Evolutionary conservation across 1,284 basidiomycete species (phyloP), one percentile per base, ranked within the genome.

Genomic region (Hymenochaete sp.): DNA sequence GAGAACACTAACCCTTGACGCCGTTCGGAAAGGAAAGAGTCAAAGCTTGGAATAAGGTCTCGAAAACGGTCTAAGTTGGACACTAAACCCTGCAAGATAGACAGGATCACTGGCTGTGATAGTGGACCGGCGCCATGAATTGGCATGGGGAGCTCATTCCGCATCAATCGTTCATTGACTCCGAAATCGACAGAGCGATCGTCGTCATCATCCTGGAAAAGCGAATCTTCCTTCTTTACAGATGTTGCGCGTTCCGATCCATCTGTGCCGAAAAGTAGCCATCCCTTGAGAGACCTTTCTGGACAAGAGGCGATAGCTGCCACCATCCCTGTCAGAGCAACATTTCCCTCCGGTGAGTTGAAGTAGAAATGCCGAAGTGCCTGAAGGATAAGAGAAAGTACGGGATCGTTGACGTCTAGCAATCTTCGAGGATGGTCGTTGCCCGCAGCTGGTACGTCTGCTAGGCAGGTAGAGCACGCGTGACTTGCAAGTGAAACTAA

Each of bases 1-100:
- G 86, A 86, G 62, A 95, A 96, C 19, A 96, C 67, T 14, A 98
- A 67, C 2, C 93, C 93, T 58, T 87, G 83, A 28, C 95, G 72
- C 22, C 95, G 77, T 63, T 98, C 92, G 1, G 77, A 62, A 2
- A 98, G 74, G 56, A 80, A 87, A 54, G 74, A 73, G 64, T 97
- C 92, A 60, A 98, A 97, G 38, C 82, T 70, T 11, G 82, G 72
- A 14, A 93, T 76, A 13, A 73, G 62, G 42, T 75, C 71, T 13
- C 89, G 77, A 60, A 92, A 93, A 33, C 75, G 73, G 55, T 87
- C 84, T 2, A 93, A 72, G 56, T 92, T 86, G 7, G 75, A 71
- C 27, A 89, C 79, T 6, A 93, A 74, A 13, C 81, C 78, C 45
- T 82, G 79, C 51, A 91, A 74, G 48, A 92, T 79, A 26, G 82